Evolutionary conservation across 2,329 filamentous ascomycete species (phyloP).

Genomic region (Colletotrichum brevisporum): DNA sequence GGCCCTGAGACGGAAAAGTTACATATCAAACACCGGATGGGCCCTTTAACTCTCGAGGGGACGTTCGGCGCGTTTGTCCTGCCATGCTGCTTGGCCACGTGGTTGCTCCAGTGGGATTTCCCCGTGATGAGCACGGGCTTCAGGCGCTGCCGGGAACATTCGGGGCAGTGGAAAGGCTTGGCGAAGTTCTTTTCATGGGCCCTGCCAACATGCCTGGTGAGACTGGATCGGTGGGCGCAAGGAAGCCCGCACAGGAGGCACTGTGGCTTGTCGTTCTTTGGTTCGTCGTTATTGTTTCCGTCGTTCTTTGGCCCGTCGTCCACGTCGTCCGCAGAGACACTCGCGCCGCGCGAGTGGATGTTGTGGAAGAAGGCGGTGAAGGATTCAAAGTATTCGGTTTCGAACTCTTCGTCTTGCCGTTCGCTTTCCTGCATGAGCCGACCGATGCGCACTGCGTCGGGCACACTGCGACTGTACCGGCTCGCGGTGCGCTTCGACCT

Average conservation of each 20-base stretch:
- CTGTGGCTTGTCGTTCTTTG: not conserved
- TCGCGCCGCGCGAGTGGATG: not conserved
- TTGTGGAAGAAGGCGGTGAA: not conserved
- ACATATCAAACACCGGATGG: not conserved
- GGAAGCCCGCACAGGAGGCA: not conserved
- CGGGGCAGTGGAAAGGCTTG: not conserved
- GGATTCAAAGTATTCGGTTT: not conserved
- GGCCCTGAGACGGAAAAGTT: not conserved
- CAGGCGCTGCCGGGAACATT: not conserved
- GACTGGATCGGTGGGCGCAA: not conserved
- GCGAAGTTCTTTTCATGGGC: not conserved
- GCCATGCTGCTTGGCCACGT: slow-evolving; percentile 4
- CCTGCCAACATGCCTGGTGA: not conserved
- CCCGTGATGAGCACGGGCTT: not conserved
- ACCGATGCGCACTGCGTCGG: not conserved
- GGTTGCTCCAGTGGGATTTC: not conserved
- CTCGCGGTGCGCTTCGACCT: not conserved
- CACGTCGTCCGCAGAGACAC: not conserved
- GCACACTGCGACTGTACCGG: not conserved
- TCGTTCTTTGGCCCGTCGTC: no score
- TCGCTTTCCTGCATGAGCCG: slow-evolving; percentile 1
- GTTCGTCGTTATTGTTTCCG: no score
- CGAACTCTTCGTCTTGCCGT: not conserved
- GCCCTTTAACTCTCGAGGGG: not conserved
- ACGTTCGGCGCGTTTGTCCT: not conserved